Percentiles rank a stretch among this genome's conserved stretches.
Conservation (phyloP, 768 basidiomycete species). For the Coprinellus aureogranulatus region DNA sequence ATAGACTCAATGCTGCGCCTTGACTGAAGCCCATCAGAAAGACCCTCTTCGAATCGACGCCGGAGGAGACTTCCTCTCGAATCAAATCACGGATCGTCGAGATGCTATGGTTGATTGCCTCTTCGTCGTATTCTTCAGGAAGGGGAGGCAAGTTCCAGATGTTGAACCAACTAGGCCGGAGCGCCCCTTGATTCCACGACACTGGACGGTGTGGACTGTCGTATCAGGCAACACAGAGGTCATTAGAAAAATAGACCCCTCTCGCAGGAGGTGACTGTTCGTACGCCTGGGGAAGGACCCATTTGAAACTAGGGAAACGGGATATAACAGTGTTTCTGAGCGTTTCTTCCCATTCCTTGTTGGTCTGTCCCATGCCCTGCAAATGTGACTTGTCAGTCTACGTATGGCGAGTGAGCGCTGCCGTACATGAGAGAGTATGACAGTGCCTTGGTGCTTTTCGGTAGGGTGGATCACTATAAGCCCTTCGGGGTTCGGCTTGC, state of each 20-base stretch:
- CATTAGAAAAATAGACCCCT: no score
- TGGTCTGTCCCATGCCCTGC: constrained; percentile 34
- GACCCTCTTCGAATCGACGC: constrained; percentile 25
- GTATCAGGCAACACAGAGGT: no score
- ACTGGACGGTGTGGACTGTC: constrained; percentile 9
- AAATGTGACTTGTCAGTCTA: background rate
- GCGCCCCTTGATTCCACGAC: constrained; percentile 21
- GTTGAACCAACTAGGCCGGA: constrained; percentile 38
- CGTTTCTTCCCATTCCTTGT: constrained; percentile 24
- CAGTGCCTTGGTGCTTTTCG: constrained; percentile 52
- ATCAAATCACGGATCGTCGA: constrained; percentile 29
- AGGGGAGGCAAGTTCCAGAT: constrained; percentile 31
- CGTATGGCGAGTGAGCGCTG: background rate
- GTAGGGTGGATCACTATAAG: background rate
- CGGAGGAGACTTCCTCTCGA: constrained; percentile 24
- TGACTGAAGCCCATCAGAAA: constrained; percentile 38
- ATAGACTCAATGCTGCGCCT: constrained; percentile 32
- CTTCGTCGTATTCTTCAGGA: constrained; percentile 28
- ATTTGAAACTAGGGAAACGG: constrained; percentile 29
- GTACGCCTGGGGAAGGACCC: constrained; percentile 39
- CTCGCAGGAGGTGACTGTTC: background rate
- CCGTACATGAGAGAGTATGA: constrained; percentile 68
- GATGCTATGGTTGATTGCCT: constrained; percentile 24
- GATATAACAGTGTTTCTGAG: constrained; percentile 23
- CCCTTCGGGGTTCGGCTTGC: background rate